Conservation (phyloP, 352 stramenopile species). For the Globisporangium cylindrosporum region DNA sequence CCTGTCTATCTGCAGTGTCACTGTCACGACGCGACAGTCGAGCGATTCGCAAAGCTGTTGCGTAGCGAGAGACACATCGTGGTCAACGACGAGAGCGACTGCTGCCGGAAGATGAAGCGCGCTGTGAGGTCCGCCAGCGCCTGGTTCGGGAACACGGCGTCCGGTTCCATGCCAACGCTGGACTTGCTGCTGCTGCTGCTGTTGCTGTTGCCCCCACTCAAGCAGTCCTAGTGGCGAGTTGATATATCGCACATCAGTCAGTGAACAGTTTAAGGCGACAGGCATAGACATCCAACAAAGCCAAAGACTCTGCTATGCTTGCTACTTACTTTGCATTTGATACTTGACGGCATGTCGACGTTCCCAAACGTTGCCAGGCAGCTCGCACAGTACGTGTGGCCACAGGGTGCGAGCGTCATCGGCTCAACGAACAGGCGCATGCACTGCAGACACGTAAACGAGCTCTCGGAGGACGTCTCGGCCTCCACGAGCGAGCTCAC, state of each 20-base stretch:
- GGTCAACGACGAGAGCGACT: constrained; percentile 58
- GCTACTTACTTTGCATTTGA: constrained; percentile 45
- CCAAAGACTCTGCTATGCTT: neutral
- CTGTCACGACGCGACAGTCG: constrained; percentile 5
- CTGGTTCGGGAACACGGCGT: constrained; percentile 66
- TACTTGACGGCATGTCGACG: constrained; percentile 34
- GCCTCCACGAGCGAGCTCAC: constrained; percentile 65
- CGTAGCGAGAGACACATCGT: constrained; percentile 69
- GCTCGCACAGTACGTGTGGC: constrained; percentile 64
- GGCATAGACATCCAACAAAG: too few relatives aligned
- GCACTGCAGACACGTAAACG: constrained; percentile 74
- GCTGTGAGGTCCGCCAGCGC: constrained; percentile 67
- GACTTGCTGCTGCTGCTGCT: too few relatives aligned
- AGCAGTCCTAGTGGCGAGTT: constrained; percentile 9
- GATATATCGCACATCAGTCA: neutral
- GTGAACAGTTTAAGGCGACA: too few relatives aligned
- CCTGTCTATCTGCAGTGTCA: too few relatives aligned
- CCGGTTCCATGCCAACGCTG: constrained; percentile 24
- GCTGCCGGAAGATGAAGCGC: constrained; percentile 72
- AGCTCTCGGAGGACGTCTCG: constrained; percentile 67
- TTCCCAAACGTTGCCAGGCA: constrained; percentile 47
- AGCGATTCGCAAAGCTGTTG: constrained; percentile 50
- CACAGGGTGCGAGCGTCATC: constrained; percentile 66
- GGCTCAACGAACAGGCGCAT: constrained; percentile 62
- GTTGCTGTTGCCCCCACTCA: neutral